Evolutionary conservation across 176 grass and related monocot genomes (phyloP).

Genomic region (Zizania latifolia): DNA sequence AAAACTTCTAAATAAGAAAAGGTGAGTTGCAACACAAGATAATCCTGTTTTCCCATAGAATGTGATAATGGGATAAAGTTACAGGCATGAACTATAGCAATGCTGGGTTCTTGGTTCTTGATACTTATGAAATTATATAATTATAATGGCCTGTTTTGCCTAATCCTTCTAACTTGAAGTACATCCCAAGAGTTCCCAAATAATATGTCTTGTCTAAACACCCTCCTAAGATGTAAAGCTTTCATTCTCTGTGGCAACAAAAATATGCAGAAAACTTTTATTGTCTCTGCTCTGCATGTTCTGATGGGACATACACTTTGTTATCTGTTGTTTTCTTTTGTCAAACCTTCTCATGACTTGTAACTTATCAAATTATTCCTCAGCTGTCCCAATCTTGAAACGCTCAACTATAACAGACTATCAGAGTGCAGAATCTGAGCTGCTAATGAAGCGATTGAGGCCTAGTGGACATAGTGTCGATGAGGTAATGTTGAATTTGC

Average conservation of each 20-base stretch:
- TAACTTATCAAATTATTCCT: constrained; percentile 25
- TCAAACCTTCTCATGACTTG: constrained; percentile 18
- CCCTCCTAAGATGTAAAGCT: neutral
- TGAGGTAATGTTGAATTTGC: constrained; percentile 54
- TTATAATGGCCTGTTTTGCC: too few species aligned
- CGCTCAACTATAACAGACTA: constrained; percentile 78
- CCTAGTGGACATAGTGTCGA: constrained; percentile 63
- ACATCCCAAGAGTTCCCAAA: too few species aligned
- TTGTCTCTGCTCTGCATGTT: neutral
- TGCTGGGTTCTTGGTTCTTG: constrained; percentile 2
- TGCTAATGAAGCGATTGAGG: constrained; percentile 87
- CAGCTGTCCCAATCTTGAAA: constrained; percentile 68
- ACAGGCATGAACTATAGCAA: neutral
- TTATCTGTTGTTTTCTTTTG: constrained; percentile 13
- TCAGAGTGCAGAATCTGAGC: constrained; percentile 88
- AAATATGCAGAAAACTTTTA: neutral
- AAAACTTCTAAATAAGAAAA: neutral
- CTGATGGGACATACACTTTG: too few species aligned
- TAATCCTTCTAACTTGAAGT: neutral
- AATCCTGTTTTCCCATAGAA: neutral
- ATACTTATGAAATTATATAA: too few species aligned
- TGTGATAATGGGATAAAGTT: neutral
- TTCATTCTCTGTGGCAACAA: neutral
- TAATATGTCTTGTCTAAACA: too few species aligned
- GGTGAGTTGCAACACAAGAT: neutral